Conservation (phyloP, 1,139 yeast species). For the Debaryomyces robertsiae region DNA sequence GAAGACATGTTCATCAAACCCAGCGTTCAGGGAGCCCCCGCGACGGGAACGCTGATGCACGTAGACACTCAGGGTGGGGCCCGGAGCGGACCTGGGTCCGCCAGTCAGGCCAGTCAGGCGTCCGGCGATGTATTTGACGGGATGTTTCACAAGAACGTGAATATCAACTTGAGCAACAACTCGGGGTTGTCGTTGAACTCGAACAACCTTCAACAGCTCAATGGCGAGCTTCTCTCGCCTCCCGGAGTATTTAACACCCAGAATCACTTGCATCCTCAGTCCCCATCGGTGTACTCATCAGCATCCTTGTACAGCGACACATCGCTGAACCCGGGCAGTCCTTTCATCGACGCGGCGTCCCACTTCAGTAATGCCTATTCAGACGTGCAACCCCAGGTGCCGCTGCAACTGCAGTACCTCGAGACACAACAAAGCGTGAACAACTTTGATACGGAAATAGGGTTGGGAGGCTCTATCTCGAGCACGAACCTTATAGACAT, state of each 20-base stretch:
- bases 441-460: conserved; percentile 39
- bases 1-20: conserved; percentile 5
- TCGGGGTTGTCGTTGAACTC: conserved; percentile 13
- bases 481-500: conserved; percentile 35
- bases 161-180: conserved; percentile 12
- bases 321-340: conserved; percentile 43
- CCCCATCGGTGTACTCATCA: conserved; percentile 24
- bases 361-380: conserved; percentile 27
- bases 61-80: not conserved
- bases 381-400: conserved; percentile 12
- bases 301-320: conserved; percentile 40
- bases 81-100: not conserved
- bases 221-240: conserved; percentile 7
- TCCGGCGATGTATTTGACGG: conserved; percentile 5
- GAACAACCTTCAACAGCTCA: conserved; percentile 13
- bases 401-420: conserved; percentile 7
- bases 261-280: conserved; percentile 18
- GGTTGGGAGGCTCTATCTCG: conserved; percentile 45
- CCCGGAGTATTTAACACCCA: conserved; percentile 8
- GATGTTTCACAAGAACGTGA: conserved; percentile 13
- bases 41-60: conserved; percentile 2
- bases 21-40: not conserved
- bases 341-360: conserved; percentile 43
- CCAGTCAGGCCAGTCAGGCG: not conserved
- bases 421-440: conserved; percentile 16